Evolutionary conservation across 352 stramenopile genomes (phyloP).

Genomic region (Phytophthora colocasiae): DNA sequence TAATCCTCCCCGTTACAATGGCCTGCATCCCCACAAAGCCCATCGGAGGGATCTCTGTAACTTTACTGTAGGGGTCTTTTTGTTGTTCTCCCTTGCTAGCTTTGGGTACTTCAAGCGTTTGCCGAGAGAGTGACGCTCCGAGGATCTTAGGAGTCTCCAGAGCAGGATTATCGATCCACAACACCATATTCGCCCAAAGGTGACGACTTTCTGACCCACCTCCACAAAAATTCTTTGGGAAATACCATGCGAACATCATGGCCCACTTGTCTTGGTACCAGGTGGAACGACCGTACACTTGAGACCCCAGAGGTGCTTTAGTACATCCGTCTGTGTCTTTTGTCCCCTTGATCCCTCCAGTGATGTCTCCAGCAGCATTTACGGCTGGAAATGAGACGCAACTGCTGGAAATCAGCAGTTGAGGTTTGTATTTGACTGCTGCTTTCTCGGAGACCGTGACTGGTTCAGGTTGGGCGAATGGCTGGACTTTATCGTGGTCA

Average conservation of each 20-base stretch:
- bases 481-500: neutral
- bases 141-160: neutral
- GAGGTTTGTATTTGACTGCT: neutral
- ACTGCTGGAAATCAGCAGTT: neutral
- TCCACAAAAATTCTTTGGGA: neutral
- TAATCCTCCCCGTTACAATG: neutral
- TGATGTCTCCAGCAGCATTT: neutral
- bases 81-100: neutral
- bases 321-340: neutral
- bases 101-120: neutral
- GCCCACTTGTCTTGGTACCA: slow-evolving; percentile 14
- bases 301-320: slow-evolving; percentile 4
- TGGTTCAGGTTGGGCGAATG: neutral
- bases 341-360: neutral
- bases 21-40: neutral
- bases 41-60: neutral
- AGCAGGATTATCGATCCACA: slow-evolving; percentile 18
- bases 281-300: slow-evolving; percentile 17
- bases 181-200: slow-evolving; percentile 4
- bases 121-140: neutral
- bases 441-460: slow-evolving; percentile 1
- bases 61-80: neutral
- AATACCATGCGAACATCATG: slow-evolving; percentile 5
- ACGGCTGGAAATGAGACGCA: neutral
- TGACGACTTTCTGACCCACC: neutral